A percentile compares a stretch with the other conserved stretches of the same genome.
These are phyloP conservation scores for Urostyla sp. DNA, from an alignment of 73 alveolate species.

Conservation along the genomic window DNA sequence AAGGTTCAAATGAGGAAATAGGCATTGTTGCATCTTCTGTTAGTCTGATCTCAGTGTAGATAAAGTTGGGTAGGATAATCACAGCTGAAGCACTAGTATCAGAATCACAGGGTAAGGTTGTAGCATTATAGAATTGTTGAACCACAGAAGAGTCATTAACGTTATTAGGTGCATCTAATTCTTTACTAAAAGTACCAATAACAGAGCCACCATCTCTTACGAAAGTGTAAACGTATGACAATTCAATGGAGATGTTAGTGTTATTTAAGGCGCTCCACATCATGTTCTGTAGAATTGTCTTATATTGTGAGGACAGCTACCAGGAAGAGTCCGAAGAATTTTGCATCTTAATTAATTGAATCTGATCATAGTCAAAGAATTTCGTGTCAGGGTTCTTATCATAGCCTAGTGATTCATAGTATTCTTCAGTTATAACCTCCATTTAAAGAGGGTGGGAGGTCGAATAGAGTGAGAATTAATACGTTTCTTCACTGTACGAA, in stretches of 20 bases:
- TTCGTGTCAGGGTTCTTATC: conserved; percentile 25
- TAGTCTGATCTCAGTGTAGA: neutral
- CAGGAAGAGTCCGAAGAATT: conserved; percentile 36
- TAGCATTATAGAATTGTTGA: neutral
- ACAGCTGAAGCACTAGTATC: neutral
- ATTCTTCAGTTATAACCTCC: neutral
- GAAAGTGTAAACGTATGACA: no score
- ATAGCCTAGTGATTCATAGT: neutral
- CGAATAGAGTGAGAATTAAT: conserved; percentile 38
- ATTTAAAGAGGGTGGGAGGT: conserved; percentile 28
- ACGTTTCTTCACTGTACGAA: neutral
- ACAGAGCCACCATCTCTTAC: no score
- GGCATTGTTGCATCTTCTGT: neutral
- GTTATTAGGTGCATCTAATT: conserved; percentile 9
- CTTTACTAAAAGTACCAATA: no score
- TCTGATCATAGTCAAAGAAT: conserved; percentile 43
- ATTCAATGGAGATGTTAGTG: no score
- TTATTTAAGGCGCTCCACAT: no score
- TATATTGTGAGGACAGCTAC: no score
- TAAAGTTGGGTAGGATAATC: neutral
- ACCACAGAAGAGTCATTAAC: neutral
- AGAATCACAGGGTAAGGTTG: conserved; percentile 16
- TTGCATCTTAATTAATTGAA: conserved; percentile 18
- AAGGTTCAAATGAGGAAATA: no score
- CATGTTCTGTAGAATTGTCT: no score